Evolutionary conservation across 2,329 filamentous ascomycete genomes (phyloP).

Genomic region (Colletotrichum sansevieriae): DNA sequence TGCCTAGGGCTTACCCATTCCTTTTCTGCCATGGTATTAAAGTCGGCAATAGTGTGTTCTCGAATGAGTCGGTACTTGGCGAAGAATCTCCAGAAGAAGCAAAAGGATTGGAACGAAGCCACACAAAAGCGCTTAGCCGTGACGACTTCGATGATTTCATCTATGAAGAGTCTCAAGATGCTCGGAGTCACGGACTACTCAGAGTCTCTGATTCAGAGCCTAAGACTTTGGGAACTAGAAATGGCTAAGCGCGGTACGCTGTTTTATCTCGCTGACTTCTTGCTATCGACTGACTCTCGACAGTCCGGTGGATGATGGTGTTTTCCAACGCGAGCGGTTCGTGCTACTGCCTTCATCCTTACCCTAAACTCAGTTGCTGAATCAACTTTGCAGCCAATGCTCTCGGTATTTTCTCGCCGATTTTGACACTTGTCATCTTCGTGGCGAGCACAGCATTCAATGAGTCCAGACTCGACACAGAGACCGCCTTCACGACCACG

Average conservation of each 20-base stretch:
- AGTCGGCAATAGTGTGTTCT: constrained; percentile 8
- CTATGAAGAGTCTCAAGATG: constrained; percentile 54
- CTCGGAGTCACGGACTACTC: constrained; percentile 51
- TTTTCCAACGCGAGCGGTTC: constrained; percentile 31
- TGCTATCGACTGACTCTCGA: background rate
- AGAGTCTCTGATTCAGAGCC: constrained; percentile 49
- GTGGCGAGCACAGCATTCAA: background rate
- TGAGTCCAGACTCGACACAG: background rate
- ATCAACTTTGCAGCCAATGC: constrained; percentile 32
- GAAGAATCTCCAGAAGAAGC: constrained; percentile 16
- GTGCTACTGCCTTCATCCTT: background rate
- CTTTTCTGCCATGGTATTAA: no score
- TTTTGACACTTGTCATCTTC: constrained; percentile 15
- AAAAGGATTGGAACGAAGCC: constrained; percentile 24
- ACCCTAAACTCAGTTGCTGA: background rate
- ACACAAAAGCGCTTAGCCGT: constrained; percentile 48
- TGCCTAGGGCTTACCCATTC: background rate
- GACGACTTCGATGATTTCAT: constrained; percentile 48
- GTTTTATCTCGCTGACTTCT: background rate
- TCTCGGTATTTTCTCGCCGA: constrained; percentile 40
- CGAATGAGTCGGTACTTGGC: constrained; percentile 24
- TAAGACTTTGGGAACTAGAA: constrained; percentile 48
- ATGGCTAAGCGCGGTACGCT: constrained; percentile 2
- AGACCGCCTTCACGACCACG: constrained; percentile 44
- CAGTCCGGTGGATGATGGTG: constrained; percentile 42